These are phyloP conservation scores for Candolleomyces eurysporus DNA, from an alignment of 768 basidiomycete genomes.

Conservation along the genomic window DNA sequence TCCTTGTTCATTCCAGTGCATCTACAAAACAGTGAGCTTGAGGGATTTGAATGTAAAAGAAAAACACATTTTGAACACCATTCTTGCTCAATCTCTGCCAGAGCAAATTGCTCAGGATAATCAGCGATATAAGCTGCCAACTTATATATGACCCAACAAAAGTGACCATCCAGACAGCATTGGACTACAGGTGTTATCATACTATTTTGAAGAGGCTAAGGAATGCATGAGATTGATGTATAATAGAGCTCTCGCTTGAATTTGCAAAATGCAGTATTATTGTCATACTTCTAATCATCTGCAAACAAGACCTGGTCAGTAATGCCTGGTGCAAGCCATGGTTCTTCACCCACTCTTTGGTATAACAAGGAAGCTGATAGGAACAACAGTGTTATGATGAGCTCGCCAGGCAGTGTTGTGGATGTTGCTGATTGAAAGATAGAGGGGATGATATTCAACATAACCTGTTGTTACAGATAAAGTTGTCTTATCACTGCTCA, in stretches of 20 bases:
- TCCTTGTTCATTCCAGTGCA: constrained; percentile 20
- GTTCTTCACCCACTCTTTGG: constrained; percentile 10
- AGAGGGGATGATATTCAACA: constrained; percentile 28
- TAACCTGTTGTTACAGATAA: constrained; percentile 31
- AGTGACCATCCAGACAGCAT: constrained; percentile 10
- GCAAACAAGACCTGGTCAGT: too few species aligned
- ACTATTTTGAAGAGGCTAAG: neutral
- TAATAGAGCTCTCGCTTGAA: constrained; percentile 11
- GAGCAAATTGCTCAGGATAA: constrained; percentile 19
- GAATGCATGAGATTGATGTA: constrained; percentile 2
- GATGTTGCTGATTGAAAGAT: constrained; percentile 28
- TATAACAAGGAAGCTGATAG: constrained; percentile 30
- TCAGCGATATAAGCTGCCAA: constrained; percentile 20
- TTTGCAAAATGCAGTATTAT: constrained; percentile 8
- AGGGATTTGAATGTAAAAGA: too few species aligned
- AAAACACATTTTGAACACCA: constrained; percentile 16
- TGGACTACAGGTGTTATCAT: constrained; percentile 8
- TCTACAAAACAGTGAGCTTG: too few species aligned
- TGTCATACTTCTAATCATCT: constrained; percentile 8
- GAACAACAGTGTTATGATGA: constrained; percentile 26
- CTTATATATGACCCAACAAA: constrained; percentile 5
- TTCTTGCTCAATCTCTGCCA: constrained; percentile 14
- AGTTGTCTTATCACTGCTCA: constrained; percentile 31
- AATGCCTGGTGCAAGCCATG: too few species aligned
- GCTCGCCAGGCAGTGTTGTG: constrained; percentile 26